Conservation (phyloP, 495 filamentous ascomycete genomes). For the Podospora conica region DNA sequence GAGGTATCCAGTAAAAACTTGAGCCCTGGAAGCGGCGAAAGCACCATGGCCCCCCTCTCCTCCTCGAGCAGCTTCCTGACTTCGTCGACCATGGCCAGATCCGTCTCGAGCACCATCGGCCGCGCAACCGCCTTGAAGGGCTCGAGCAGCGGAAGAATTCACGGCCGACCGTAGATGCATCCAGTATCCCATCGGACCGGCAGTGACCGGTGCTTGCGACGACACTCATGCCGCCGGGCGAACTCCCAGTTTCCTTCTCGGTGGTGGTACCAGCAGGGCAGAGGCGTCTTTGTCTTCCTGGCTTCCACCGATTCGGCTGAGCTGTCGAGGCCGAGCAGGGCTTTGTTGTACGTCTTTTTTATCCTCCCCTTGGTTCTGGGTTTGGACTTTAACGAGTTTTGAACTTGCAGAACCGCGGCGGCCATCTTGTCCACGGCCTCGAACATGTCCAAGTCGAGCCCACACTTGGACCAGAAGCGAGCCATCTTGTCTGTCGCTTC, state of each 20-base stretch:
- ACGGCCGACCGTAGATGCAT: not conserved
- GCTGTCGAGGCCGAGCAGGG: not conserved
- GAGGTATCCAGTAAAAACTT: not conserved
- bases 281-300: not conserved
- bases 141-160: not conserved
- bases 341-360: not conserved
- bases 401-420: not conserved
- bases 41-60: not conserved
- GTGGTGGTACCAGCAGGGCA: not conserved
- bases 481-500: not conserved
- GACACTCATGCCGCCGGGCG: not conserved
- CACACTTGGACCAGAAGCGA: not conserved
- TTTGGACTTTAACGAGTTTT: not conserved
- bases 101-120: not conserved
- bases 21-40: not conserved
- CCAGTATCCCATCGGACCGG: not conserved
- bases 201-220: not conserved
- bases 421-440: not conserved
- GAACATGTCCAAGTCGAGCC: not conserved
- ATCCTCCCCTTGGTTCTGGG: not conserved
- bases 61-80: not conserved
- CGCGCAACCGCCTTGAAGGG: not conserved
- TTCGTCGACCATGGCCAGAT: not conserved
- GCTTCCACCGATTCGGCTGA: not conserved
- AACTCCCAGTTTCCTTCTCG: not conserved